These are phyloP conservation scores for Moricandia arvensis DNA, from an alignment of 345 rosid species.

Conservation along the genomic window DNA sequence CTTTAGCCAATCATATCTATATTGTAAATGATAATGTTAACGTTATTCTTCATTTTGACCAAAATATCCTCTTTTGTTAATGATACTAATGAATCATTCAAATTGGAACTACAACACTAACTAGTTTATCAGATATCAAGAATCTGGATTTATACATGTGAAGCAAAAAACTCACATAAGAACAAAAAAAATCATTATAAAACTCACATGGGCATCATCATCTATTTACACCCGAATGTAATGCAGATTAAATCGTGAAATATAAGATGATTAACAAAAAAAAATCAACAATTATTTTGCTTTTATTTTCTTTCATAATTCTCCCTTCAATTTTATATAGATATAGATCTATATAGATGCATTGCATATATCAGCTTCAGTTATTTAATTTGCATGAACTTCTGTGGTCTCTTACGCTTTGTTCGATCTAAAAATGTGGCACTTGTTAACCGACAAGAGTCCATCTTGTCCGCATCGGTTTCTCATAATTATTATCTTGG, in stretches of 20 bases:
- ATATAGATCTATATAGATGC: conserved; percentile 1
- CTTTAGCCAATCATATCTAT: not conserved
- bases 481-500: not conserved
- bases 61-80: not conserved
- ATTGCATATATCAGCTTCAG: conserved; percentile 10
- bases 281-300: not conserved
- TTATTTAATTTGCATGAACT: conserved; percentile 4
- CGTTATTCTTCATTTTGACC: not conserved
- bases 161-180: not conserved
- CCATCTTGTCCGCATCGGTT: conserved; percentile 29
- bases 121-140: not conserved
- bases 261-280: not conserved
- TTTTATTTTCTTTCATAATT: not conserved
- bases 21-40: not conserved
- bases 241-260: not conserved
- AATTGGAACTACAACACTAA: not conserved
- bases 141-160: not conserved
- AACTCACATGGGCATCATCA: not conserved
- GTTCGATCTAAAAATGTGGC: conserved; percentile 13
- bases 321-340: not conserved
- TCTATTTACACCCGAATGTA: not conserved
- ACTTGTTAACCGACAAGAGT: conserved; percentile 22
- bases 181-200: not conserved
- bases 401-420: conserved; percentile 24
- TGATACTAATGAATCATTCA: not conserved